Evolutionary conservation across 345 rosid genomes (phyloP), one percentile per base, ranked within the genome.

Genomic region (Leavenworthia alabamica): DNA sequence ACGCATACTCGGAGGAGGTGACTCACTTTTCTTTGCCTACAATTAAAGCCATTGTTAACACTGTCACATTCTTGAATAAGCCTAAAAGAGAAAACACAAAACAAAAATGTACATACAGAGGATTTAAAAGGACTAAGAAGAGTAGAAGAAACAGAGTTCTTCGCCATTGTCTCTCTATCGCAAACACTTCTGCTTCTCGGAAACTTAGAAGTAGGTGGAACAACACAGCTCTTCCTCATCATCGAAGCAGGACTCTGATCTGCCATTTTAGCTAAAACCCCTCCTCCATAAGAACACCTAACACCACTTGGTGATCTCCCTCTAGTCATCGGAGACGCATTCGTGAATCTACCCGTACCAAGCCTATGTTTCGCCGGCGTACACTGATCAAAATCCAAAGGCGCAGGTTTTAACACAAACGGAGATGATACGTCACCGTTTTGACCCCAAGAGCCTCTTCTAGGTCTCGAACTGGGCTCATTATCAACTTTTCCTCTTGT

Each of bases 361-460:
- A 42, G 14, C 50, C 83, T 51, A 61, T 73, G 79, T 66, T 81
- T 89, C 72, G 74, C 85, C 10, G 99, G 99, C 7, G 97, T 72
- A 35, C 96, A 86, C 70, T 80, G 88, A 65, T 86, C 89, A 28
- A 92, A 84, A 74, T 92, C 93, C 79, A 86, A 72, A 2, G 67
- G 27, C 73, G 26, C 20, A 4, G 62, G 54, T 60, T 85, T 86
- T 65, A 84, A 48, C 12, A 77, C 78, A 73, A 81, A 43, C 2
- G 98, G 95, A 67, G 98, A 84, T 6, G 78, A 74, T 36, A 73
- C 74, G 17, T 61, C 57, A 24, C 74, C 73, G 31, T 60, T 77
- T 55, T 69, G 67, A 13, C 90, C 97, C 99, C 97, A 93, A 51
- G 96, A 89, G 0, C 98, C 89, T 78, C 98, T 78, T 59, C 90